Evolutionary conservation across 805 yeast genomes (phyloP), one percentile per base, ranked within the genome.

Genomic region (Myxozyma vanderwaltii): DNA sequence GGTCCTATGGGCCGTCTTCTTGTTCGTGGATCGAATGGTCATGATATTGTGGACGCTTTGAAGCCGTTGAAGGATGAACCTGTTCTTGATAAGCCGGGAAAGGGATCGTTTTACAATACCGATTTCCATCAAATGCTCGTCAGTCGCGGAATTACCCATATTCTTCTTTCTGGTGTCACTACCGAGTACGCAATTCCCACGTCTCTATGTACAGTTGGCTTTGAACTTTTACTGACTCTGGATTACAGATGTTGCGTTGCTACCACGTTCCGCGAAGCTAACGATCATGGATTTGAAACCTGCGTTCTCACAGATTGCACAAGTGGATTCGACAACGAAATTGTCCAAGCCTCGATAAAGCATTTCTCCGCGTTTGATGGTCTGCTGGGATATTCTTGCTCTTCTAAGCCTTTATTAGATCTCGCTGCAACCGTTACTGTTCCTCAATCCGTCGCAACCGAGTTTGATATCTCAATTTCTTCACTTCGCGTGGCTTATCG

Each of bases 41-140:
- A 71, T 44, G 75, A 70, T 44, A 70, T 71, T 8, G 67, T 71
- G 38, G 73, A 71, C 50, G 72, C 64, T 24, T 57, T 71, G 27
- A 69, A 65, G 47, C 75, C 75, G 13, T 48, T 68, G 36, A 44
- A 53, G 36, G 57, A 63, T 17, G 75, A 71, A 57, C 54, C 69
- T 13, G 69, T 71, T 10, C 66, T 71, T 17, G 75, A 71, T 60
- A 71, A 71, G 55, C 74, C 75, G 1, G 75, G 74, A n/a, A 71
- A 71, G 53, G 74, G 74, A n/a, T 68, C 72, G 1, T 71, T 71
- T 54, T 71, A 70, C 59, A 71, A 71, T 61, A 71, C 75, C 8
- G 70, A 70, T 47, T 59, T 71, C 26, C 70, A 70, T 38, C 70
- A 69, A 58, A 59, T 65, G 41, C 65, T 71, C 24, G 70, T 70